Conservation (phyloP, 2,329 filamentous ascomycete genomes). For the Aureobasidium sp. region DNA sequence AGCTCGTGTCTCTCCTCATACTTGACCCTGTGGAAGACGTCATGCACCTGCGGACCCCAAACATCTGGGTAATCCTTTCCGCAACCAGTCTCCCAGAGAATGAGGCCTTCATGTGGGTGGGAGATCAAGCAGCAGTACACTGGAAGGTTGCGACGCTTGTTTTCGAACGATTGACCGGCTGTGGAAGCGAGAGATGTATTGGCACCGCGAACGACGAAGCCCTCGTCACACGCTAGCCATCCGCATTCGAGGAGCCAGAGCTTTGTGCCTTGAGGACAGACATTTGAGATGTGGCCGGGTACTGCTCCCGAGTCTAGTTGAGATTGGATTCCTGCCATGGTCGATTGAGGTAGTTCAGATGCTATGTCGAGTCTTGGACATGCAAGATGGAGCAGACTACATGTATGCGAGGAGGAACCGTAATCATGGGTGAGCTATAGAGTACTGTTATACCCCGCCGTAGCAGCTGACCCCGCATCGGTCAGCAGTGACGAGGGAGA, state of each 20-base stretch:
- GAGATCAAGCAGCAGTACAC: slow-evolving; percentile 38
- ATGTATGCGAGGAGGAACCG: not conserved
- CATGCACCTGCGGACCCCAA: slow-evolving; percentile 26
- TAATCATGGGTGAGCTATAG: not conserved
- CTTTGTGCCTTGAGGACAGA: slow-evolving; percentile 39
- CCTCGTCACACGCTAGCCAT: slow-evolving; percentile 40
- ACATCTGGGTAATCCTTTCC: slow-evolving; percentile 35
- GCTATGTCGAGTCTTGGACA: not conserved
- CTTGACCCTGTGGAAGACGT: slow-evolving; percentile 27
- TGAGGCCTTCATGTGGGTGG: slow-evolving; percentile 36
- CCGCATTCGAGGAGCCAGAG: slow-evolving; percentile 41
- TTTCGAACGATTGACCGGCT: slow-evolving; percentile 29
- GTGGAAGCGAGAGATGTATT: slow-evolving; percentile 32
- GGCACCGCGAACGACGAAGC: slow-evolving; percentile 35
- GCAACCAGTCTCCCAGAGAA: slow-evolving; percentile 40
- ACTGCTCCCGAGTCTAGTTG: slow-evolving; percentile 27
- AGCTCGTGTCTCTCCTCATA: slow-evolving; percentile 29
- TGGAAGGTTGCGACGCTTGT: slow-evolving; percentile 36
- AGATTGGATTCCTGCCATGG: slow-evolving; percentile 21
- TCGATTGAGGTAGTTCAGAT: not conserved
- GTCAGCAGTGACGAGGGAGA: not conserved
- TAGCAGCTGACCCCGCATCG: not conserved
- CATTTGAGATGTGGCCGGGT: slow-evolving; percentile 26
- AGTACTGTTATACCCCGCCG: not conserved
- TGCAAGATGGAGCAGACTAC: not conserved